phyloP scores from a whole-genome alignment of 2,329 filamentous ascomycete species.

The Diplodia intermedia region DNA sequence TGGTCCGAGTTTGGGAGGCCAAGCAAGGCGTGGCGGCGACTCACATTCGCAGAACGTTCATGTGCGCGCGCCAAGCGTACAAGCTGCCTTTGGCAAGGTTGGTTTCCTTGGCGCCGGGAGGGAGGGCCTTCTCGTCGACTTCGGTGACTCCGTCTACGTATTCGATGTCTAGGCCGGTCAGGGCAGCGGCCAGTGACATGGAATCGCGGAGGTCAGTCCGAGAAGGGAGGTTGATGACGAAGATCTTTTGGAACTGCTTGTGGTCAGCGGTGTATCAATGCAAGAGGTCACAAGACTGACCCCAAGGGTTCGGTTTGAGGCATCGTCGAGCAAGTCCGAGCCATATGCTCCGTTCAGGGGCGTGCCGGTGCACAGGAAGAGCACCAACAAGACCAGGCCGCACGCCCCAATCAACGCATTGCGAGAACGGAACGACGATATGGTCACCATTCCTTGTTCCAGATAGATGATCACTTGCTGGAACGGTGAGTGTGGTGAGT shows the following conservation, averaged over 20 bases:
- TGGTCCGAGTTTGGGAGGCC: neutral
- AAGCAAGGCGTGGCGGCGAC: neutral
- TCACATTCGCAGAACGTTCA: slow-evolving; percentile 24
- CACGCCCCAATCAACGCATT: neutral
- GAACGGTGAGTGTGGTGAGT: neutral
- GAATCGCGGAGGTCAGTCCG: slow-evolving; percentile 61
- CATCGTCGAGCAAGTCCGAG: neutral
- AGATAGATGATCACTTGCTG: neutral
- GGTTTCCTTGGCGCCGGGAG: slow-evolving; percentile 43
- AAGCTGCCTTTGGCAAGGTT: slow-evolving; percentile 24
- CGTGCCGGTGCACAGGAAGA: neutral
- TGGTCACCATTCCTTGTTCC: neutral
- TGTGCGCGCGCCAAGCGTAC: slow-evolving; percentile 24
- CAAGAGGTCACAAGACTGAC: neutral
- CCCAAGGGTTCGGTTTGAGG: slow-evolving; percentile 27
- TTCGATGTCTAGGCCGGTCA: slow-evolving; percentile 55
- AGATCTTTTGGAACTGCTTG: slow-evolving; percentile 59
- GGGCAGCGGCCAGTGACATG: slow-evolving; percentile 56
- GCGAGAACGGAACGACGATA: neutral
- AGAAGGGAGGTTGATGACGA: slow-evolving; percentile 60
- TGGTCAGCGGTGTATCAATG: neutral
- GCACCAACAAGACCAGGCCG: neutral
- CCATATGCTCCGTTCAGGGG: slow-evolving; percentile 2
- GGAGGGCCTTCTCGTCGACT: slow-evolving; percentile 41
- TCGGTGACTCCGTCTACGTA: slow-evolving; percentile 58